Evolutionary conservation across 345 rosid genomes (phyloP), one percentile per base, ranked within the genome.

Genomic region (Hypericum androsaemum): DNA sequence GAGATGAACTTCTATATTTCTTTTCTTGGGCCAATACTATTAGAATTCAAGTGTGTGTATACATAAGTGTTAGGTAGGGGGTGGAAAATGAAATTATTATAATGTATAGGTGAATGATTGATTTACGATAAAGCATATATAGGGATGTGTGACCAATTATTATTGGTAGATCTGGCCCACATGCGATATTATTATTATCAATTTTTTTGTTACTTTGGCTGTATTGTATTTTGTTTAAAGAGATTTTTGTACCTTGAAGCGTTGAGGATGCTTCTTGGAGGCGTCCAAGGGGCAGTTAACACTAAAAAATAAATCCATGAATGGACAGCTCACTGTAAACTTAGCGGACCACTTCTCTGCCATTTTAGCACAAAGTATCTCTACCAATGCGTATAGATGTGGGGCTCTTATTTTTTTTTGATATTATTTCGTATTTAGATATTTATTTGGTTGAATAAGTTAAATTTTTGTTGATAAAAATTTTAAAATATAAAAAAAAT

Each of bases 121-220:
- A 13, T 14, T 35, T 10, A 7, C 52, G 10, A 40, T 41, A 59
- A 54, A 57, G 61, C 42, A 13, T 54, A 9, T 7, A 39, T 57
- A 5, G 74, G 58, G 53, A 54, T 67, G 70, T 11, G 70, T 52
- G 73, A 64, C 64, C 64, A 38, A 15, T 45, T 0, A 36, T 11
- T 38, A 5, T 22, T 22, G 32, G 32, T 22, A 22, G 0, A 43
- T 57, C 54, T 53, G 72, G 37, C 17, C 55, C 50, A 14, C 70
- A 54, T 52, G 75, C 54, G 71, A 55, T 10, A 10, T 10, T 51
- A 6, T 37, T 13, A 17, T n/a, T 41, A 49, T 47, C 48, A 28
- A 7, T 22, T 7, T 54, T 6, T 54, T 42, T 45, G 12, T 50
- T 57, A 12, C 66, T 7, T 39, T 58, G 5, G 13, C 0, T 40